Evolutionary conservation across 352 stramenopile genomes (phyloP).

Genomic region (Pythium aquatile): DNA sequence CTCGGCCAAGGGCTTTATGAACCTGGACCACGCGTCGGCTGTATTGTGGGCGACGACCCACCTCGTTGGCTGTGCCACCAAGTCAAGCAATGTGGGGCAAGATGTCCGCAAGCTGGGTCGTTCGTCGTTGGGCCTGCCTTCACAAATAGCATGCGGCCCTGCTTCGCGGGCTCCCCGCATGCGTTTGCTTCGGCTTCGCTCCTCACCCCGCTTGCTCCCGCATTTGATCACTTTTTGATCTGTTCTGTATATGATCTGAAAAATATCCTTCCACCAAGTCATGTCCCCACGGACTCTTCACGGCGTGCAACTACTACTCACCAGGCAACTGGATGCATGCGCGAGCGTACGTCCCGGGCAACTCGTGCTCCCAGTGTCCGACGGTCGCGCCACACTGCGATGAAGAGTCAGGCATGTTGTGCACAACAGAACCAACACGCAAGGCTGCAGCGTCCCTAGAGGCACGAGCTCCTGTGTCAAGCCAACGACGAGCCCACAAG

Average conservation of each 20-base stretch:
- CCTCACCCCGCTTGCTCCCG: no score
- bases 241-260: no score
- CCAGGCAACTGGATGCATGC: conserved; percentile 36
- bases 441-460: no score
- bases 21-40: conserved; percentile 36
- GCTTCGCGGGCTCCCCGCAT: no score
- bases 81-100: conserved; percentile 8
- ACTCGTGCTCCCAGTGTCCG: conserved; percentile 34
- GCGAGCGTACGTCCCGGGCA: conserved; percentile 29
- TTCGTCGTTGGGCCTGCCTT: no score
- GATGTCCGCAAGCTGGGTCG: no score
- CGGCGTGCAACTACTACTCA: conserved; percentile 39
- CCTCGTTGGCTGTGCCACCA: conserved; percentile 36
- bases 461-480: background rate
- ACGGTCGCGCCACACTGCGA: conserved; percentile 31
- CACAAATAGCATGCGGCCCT: no score
- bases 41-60: conserved; percentile 40
- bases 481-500: background rate
- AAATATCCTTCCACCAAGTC: conserved; percentile 14
- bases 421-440: background rate
- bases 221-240: no score
- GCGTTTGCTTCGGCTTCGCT: no score
- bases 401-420: background rate
- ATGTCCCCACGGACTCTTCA: conserved; percentile 32
- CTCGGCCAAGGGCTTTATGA: conserved; percentile 29